Conservation (phyloP, 768 basidiomycete genomes). For the Phanerochaete carnosa region DNA sequence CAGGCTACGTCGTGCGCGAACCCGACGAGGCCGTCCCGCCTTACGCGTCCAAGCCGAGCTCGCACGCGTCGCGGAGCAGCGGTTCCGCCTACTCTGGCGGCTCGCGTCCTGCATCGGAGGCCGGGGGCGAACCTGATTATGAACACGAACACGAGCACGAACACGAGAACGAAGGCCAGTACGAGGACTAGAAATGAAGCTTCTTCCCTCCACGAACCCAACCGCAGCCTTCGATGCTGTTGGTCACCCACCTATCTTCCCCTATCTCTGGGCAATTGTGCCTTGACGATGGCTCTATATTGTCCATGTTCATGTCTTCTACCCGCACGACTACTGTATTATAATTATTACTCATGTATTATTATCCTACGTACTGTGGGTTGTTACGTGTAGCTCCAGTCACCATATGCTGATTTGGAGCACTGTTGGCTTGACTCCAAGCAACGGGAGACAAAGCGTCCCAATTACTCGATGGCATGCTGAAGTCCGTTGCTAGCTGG, state of each 20-base stretch:
- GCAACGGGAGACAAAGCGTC: too few relatives aligned
- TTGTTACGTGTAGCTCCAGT: background rate
- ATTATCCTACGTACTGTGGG: background rate
- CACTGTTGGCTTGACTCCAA: too few relatives aligned
- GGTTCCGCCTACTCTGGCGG: slow-evolving; percentile 4
- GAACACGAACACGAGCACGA: background rate
- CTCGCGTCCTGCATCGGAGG: background rate
- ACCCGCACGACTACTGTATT: background rate
- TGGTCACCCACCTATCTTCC: background rate
- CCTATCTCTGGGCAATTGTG: background rate
- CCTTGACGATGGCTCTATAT: background rate
- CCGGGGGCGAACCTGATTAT: background rate
- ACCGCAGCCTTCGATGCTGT: background rate
- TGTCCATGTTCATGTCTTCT: background rate
- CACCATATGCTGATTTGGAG: too few relatives aligned
- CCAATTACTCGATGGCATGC: too few relatives aligned
- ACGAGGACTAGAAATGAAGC: background rate
- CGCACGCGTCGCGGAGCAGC: slow-evolving; percentile 1
- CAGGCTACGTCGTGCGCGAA: slow-evolving; percentile 14
- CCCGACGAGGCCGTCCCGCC: slow-evolving; percentile 15
- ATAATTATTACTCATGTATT: background rate
- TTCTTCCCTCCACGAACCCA: background rate
- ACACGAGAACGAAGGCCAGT: background rate
- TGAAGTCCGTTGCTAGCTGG: too few relatives aligned
- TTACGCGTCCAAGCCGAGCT: slow-evolving; percentile 13